phyloP scores from a whole-genome alignment of 2,329 filamentous ascomycete genomes.

The Curvularia spicifera region DNA sequence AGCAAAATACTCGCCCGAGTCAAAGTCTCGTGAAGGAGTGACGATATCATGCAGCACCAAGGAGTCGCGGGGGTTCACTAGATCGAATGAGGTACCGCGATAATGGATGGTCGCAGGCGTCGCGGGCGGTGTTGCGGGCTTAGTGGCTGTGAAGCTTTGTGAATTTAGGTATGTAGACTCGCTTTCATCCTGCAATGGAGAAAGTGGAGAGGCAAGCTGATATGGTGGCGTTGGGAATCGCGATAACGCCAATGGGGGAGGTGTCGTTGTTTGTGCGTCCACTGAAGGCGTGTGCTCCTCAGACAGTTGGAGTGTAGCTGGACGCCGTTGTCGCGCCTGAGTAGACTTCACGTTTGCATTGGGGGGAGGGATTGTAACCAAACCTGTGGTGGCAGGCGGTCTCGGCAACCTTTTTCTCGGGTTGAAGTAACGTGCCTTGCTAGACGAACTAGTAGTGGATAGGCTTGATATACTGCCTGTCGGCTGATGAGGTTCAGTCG shows the following conservation, averaged over 20 bases:
- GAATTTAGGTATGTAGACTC: slow-evolving; percentile 28
- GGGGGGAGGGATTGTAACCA: slow-evolving; percentile 16
- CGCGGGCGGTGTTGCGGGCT: slow-evolving; percentile 45
- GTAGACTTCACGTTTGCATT: slow-evolving; percentile 28
- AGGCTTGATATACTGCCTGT: slow-evolving; percentile 26
- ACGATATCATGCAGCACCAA: slow-evolving; percentile 46
- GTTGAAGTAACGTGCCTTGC: slow-evolving; percentile 42
- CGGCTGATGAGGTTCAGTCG: slow-evolving; percentile 34
- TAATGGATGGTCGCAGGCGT: slow-evolving; percentile 50
- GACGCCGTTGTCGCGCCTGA: slow-evolving; percentile 26
- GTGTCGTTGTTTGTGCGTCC: slow-evolving; percentile 28
- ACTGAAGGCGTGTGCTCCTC: slow-evolving; percentile 31
- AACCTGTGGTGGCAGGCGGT: slow-evolving; percentile 29
- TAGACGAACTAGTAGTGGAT: slow-evolving; percentile 18
- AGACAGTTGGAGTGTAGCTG: slow-evolving; percentile 27
- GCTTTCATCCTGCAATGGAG: slow-evolving; percentile 31
- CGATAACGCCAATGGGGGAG: slow-evolving; percentile 41
- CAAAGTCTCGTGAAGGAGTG: slow-evolving; percentile 46
- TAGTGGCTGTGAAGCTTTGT: slow-evolving; percentile 33
- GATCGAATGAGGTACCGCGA: slow-evolving; percentile 49
- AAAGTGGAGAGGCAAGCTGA: slow-evolving; percentile 27
- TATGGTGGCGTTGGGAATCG: slow-evolving; percentile 46
- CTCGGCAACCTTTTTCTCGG: slow-evolving; percentile 46
- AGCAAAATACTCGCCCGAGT: slow-evolving; percentile 42
- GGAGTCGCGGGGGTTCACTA: slow-evolving; percentile 50